Percentiles rank a stretch among this genome's conserved stretches.
These are phyloP conservation scores for Lodderomyces oxycetoniae DNA, from an alignment of 1,139 yeast genomes.

Conservation along the genomic window DNA sequence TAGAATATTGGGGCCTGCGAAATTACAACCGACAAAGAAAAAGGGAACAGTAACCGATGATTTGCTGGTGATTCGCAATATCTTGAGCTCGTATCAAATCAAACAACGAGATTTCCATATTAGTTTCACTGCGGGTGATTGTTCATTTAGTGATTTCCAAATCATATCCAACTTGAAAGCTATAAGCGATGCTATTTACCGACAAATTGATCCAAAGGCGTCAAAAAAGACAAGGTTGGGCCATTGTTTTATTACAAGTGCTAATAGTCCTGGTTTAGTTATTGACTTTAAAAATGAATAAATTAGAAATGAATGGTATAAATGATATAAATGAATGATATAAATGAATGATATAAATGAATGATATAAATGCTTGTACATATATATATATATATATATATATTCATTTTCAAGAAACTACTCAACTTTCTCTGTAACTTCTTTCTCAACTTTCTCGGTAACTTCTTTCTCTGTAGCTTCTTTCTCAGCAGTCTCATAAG, in stretches of 20 bases:
- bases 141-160: constrained; percentile 74
- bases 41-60: constrained; percentile 84
- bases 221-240: constrained; percentile 12
- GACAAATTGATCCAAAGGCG: constrained; percentile 11
- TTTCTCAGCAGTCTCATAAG: background rate
- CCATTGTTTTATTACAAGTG: constrained; percentile 10
- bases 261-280: constrained; percentile 13
- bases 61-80: constrained; percentile 26
- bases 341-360: background rate
- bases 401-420: too few relatives aligned
- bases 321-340: background rate
- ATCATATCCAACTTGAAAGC: constrained; percentile 67
- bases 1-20: constrained; percentile 79
- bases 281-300: constrained; percentile 12
- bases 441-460: background rate
- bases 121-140: constrained; percentile 71
- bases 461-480: constrained; percentile 3
- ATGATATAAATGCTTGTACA: background rate
- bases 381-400: constrained; percentile 6
- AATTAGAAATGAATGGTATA: background rate
- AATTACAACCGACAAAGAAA: constrained; percentile 83
- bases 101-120: constrained; percentile 63
- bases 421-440: too few relatives aligned
- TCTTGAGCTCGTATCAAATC: constrained; percentile 52
- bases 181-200: constrained; percentile 61